Conservation (phyloP, 106 monocot genomes). For the Alisma plantagoaquatica region DNA sequence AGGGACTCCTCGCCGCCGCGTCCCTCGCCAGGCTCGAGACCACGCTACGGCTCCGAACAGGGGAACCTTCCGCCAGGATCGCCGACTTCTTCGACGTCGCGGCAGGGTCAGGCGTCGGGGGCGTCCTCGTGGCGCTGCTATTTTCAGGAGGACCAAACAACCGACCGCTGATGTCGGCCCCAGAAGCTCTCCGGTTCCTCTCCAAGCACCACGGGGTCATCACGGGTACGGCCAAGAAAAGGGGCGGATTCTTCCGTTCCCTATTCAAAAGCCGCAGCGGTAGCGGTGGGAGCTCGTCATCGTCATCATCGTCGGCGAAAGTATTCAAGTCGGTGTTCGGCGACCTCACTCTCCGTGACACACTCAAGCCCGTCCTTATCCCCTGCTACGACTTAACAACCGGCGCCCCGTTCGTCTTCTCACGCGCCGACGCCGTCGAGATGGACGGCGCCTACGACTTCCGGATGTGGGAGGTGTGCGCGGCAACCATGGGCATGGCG, state of each 20-base stretch:
- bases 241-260: too few species aligned
- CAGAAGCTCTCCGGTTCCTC: constrained; percentile 38
- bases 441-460: constrained; percentile 52
- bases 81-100: constrained; percentile 70
- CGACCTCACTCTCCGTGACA: constrained; percentile 38
- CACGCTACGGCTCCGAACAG: constrained; percentile 22
- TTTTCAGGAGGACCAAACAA: constrained; percentile 37
- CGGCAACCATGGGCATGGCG: constrained; percentile 28
- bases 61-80: constrained; percentile 29
- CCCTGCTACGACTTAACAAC: constrained; percentile 70
- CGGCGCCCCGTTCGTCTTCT: constrained; percentile 60
- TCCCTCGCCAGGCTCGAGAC: constrained; percentile 43
- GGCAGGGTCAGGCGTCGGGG: constrained; percentile 61
- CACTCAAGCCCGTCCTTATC: constrained; percentile 56
- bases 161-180: constrained; percentile 16
- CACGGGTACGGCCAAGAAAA: constrained; percentile 2
- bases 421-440: constrained; percentile 73
- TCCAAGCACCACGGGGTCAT: constrained; percentile 10
- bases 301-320: background rate
- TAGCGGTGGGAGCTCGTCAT: background rate
- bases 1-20: constrained; percentile 38
- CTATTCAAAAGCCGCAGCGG: background rate
- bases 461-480: constrained; percentile 44
- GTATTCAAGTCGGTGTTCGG: constrained; percentile 10
- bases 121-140: constrained; percentile 52